These are phyloP conservation scores for Acer campestre DNA, from an alignment of 345 rosid genomes.

Conservation along the genomic window DNA sequence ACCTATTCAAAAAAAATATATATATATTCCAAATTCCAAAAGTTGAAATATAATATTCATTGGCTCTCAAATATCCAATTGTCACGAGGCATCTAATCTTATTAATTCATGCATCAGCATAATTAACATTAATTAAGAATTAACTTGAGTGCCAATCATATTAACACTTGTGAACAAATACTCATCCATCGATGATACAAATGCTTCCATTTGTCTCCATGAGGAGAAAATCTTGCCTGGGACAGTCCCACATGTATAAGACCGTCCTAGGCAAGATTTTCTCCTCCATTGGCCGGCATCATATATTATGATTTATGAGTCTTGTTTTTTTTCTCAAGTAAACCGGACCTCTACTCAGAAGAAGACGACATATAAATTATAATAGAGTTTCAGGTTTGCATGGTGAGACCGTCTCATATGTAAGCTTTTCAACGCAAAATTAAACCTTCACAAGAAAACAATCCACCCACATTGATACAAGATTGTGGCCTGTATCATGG, in stretches of 20 bases:
- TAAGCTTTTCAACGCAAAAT: no score
- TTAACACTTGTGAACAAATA: no score
- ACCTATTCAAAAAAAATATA: neutral
- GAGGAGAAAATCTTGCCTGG: no score
- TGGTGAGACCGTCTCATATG: neutral
- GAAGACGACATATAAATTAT: no score
- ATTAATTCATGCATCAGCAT: neutral
- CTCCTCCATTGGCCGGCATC: slow-evolving; percentile 20
- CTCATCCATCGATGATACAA: neutral
- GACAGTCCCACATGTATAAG: no score
- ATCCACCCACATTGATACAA: neutral
- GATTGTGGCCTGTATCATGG: neutral
- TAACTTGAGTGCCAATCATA: no score
- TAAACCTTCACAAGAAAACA: no score
- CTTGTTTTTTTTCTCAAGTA: neutral
- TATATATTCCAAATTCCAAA: neutral
- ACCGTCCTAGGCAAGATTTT: no score
- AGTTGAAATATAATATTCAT: neutral
- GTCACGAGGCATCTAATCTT: neutral
- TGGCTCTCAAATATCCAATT: neutral
- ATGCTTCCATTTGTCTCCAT: slow-evolving; percentile 13
- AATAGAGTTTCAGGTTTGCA: no score
- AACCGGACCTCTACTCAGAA: no score
- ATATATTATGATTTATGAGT: no score
- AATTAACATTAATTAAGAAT: no score